phyloP scores from a whole-genome alignment of 192 early-diverging fungal genomes.

The Rhizophagus sp. region DNA sequence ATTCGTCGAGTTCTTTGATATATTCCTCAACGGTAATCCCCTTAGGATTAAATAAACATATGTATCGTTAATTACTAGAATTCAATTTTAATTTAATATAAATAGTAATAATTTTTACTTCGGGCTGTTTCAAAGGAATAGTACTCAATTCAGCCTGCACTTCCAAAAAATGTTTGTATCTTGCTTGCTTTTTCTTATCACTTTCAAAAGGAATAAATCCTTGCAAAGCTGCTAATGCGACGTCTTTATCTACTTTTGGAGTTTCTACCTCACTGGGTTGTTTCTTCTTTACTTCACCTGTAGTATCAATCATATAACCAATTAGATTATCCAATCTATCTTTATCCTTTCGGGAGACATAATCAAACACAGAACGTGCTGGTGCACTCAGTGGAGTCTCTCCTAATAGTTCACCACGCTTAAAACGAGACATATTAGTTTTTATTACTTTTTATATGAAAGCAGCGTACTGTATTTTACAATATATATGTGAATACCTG shows the following conservation, averaged over 20 bases:
- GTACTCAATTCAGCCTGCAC: constrained; percentile 53
- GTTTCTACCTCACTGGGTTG: constrained; percentile 35
- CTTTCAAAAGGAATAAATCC: constrained; percentile 82
- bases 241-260: constrained; percentile 59
- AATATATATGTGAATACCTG: background rate
- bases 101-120: background rate
- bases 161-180: constrained; percentile 74
- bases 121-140: constrained; percentile 25
- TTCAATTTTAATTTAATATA: too few species aligned
- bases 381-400: constrained; percentile 68
- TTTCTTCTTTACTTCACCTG: constrained; percentile 27
- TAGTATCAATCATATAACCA: constrained; percentile 38
- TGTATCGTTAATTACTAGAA: too few species aligned
- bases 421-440: background rate
- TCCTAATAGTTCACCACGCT: constrained; percentile 67
- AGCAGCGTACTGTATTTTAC: background rate
- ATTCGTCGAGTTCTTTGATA: constrained; percentile 68
- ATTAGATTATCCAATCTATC: constrained; percentile 59
- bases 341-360: constrained; percentile 66
- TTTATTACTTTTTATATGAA: background rate
- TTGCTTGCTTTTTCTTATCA: constrained; percentile 66
- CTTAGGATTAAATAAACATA: constrained; percentile 11
- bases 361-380: constrained; percentile 71
- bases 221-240: constrained; percentile 66
- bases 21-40: constrained; percentile 46